Evolutionary conservation across 2,329 filamentous ascomycete species (phyloP).

Genomic region (Colletotrichum spaethianum): DNA sequence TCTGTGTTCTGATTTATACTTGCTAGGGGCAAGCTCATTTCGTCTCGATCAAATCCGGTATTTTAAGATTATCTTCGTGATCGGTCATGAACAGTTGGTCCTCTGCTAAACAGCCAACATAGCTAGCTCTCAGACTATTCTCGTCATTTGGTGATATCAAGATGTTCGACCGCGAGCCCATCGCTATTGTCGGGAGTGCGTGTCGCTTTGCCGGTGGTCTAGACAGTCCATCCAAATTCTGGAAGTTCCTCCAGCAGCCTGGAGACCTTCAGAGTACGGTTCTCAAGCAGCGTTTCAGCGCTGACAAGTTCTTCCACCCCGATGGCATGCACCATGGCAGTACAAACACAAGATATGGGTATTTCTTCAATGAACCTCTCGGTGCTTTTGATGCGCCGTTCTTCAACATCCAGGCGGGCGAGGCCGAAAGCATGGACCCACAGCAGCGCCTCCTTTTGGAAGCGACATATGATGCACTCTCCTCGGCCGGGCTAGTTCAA

Average conservation of each 20-base stretch:
- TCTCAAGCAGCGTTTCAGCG: slow-evolving; percentile 18
- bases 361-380: slow-evolving; percentile 44
- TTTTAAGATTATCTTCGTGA: too few species aligned
- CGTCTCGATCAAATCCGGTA: too few species aligned
- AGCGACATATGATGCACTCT: slow-evolving; percentile 52
- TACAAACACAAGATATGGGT: slow-evolving; percentile 43
- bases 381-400: slow-evolving; percentile 46
- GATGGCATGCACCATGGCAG: slow-evolving; percentile 37
- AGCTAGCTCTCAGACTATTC: not conserved
- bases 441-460: slow-evolving; percentile 53
- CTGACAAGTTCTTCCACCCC: slow-evolving; percentile 14
- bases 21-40: too few species aligned
- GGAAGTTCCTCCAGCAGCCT: slow-evolving; percentile 43
- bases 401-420: slow-evolving; percentile 48
- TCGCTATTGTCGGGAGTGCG: slow-evolving; percentile 44
- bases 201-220: slow-evolving; percentile 44
- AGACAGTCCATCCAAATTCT: slow-evolving; percentile 43
- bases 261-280: slow-evolving; percentile 9
- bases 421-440: slow-evolving; percentile 51
- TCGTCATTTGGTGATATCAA: not conserved
- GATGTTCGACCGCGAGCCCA: slow-evolving; percentile 36
- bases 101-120: not conserved
- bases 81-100: not conserved
- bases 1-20: too few species aligned
- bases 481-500: slow-evolving; percentile 40